Evolutionary conservation across 163 green algal species (phyloP).

Genomic region (Chlamydomonas reinhardtii): DNA sequence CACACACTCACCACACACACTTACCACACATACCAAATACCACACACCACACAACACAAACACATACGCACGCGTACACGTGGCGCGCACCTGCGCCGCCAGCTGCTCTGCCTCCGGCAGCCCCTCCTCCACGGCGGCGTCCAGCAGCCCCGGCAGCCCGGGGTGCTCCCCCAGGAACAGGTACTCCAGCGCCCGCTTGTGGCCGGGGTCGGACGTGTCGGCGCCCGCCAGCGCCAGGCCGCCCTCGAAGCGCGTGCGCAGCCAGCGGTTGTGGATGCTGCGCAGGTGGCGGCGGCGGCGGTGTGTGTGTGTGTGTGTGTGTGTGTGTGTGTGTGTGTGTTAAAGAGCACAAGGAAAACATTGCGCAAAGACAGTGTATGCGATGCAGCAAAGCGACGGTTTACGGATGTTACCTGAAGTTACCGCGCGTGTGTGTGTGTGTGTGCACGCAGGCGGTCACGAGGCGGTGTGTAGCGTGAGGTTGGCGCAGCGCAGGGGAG

Average conservation of each 20-base stretch:
- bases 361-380: too few relatives aligned
- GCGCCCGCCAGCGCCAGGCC: background rate
- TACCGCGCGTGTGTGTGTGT: background rate
- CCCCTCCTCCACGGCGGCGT: slow-evolving; percentile 66
- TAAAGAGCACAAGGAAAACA: too few relatives aligned
- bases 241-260: slow-evolving; percentile 68
- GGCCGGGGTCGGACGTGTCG: slow-evolving; percentile 10
- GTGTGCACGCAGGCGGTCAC: too few relatives aligned
- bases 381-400: too few relatives aligned
- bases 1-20: background rate
- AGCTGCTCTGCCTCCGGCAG: slow-evolving; percentile 52
- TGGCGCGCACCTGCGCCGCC: slow-evolving; percentile 31
- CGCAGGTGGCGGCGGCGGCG: background rate
- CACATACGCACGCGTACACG: too few relatives aligned
- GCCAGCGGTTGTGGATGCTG: slow-evolving; percentile 80
- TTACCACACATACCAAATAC: background rate
- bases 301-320: too few relatives aligned
- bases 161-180: slow-evolving; percentile 73
- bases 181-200: slow-evolving; percentile 75
- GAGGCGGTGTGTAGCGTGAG: too few relatives aligned
- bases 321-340: too few relatives aligned
- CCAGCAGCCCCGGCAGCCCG: slow-evolving; percentile 63
- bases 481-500: too few relatives aligned
- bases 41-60: too few relatives aligned
- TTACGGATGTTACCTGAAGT: too few relatives aligned